Evolutionary conservation across 2,329 filamentous ascomycete species (phyloP), one percentile per base, ranked within the genome.

Genomic region (Trichoderma koningiopsis): DNA sequence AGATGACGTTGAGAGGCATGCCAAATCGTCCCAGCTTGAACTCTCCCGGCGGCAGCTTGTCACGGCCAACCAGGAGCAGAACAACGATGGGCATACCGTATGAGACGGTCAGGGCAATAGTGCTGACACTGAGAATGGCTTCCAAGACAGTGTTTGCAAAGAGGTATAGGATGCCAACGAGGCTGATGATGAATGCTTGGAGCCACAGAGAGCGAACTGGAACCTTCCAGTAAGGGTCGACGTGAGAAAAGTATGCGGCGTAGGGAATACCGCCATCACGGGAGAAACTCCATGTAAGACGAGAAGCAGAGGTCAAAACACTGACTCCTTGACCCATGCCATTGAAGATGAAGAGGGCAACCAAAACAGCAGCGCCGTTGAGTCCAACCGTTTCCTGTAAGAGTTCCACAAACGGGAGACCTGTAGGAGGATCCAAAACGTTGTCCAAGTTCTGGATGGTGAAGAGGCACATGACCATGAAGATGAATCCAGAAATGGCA

Each of bases 281-380:
- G n/a, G 85, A 83, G 58, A 87, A 86, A 6, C 84, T 83, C 85
- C 85, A 87, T 0, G 84, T 84, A 16, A 87, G 74, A 2, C 85
- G 83, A 0, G 85, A 87, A 3, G 82, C 79, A 2, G 84, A 85
- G 1, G 84, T 87, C 53, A 85, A 75, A 67, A 85, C 78, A 61
- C 83, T 84, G 70, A 86, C 79, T 10, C 83, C 85, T 72, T 87
- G 85, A 1, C 85, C 84, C 0, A 88, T 68, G 43, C 85, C 85
- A 70, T 87, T 87, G 76, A 87, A 82, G 55, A 86, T 85, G 74
- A 88, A 88, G 0, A 88, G 77, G 0, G 81, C 78, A 27, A 87
- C 75, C 7, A 88, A 77, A 0, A 80, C 80, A 1, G 81, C 80
- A 13, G 77, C 83, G n/a, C 81, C 83, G 1, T 75, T 70, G 22